Percentiles rank a stretch among this genome's conserved stretches.
These are phyloP conservation scores for Galerina sulciceps DNA, from an alignment of 768 basidiomycete species.

Conservation along the genomic window DNA sequence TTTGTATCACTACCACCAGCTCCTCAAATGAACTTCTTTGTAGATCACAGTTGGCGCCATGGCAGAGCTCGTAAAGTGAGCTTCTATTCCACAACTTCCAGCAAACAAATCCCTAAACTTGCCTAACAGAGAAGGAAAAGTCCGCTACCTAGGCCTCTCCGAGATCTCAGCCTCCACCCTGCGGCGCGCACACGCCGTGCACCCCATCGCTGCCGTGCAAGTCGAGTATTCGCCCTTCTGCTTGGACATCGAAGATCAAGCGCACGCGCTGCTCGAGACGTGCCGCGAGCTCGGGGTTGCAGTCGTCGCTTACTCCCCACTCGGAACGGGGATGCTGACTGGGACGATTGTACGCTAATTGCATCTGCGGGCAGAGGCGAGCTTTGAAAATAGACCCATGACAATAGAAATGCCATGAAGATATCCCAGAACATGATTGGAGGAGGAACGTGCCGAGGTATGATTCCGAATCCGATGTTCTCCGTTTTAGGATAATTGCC, in stretches of 20 bases:
- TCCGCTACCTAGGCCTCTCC: slow-evolving; percentile 55
- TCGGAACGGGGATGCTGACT: slow-evolving; percentile 56
- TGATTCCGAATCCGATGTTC: too few relatives aligned
- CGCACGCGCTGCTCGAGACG: slow-evolving; percentile 44
- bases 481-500: background rate
- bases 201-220: slow-evolving; percentile 54
- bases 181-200: slow-evolving; percentile 53
- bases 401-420: slow-evolving; percentile 30
- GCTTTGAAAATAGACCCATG: too few relatives aligned
- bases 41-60: slow-evolving; percentile 48
- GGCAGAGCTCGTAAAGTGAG: slow-evolving; percentile 56
- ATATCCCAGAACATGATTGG: slow-evolving; percentile 43
- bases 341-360: slow-evolving; percentile 25
- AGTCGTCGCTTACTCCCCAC: slow-evolving; percentile 55
- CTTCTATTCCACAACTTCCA: background rate
- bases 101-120: background rate
- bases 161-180: slow-evolving; percentile 51
- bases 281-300: slow-evolving; percentile 53
- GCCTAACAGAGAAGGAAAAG: slow-evolving; percentile 40
- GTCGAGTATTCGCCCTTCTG: slow-evolving; percentile 57
- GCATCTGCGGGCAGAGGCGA: too few relatives aligned
- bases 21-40: slow-evolving; percentile 7
- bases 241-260: slow-evolving; percentile 48
- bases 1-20: background rate
- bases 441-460: slow-evolving; percentile 38